phyloP scores from a whole-genome alignment of 768 basidiomycete genomes.

The Tricholoma terreum region DNA sequence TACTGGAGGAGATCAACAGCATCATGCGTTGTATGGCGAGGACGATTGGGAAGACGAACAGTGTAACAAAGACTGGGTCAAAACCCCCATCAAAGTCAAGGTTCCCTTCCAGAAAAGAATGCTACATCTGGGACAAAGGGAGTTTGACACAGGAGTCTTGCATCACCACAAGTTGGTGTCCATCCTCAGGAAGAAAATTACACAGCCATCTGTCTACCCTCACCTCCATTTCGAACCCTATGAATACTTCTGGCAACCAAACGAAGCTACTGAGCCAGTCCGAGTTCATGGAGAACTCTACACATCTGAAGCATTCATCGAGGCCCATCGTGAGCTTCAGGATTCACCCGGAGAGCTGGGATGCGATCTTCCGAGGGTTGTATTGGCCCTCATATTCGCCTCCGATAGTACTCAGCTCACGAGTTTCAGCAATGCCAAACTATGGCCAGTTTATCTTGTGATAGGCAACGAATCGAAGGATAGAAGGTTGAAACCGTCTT shows the following conservation, averaged over 20 bases:
- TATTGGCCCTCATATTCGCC: constrained; percentile 22
- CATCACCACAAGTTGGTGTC: constrained; percentile 15
- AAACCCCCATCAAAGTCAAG: constrained; percentile 2
- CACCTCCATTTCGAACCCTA: not conserved
- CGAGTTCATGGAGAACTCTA: constrained; percentile 17
- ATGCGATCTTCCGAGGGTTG: constrained; percentile 3
- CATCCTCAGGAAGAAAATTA: constrained; percentile 10
- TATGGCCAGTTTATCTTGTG: constrained; percentile 34
- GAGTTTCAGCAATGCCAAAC: constrained; percentile 22
- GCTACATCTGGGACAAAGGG: not conserved
- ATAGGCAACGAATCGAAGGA: constrained; percentile 37
- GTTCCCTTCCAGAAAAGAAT: constrained; percentile 9
- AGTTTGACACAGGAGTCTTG: constrained; percentile 6
- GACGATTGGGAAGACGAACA: not conserved
- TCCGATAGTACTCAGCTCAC: constrained; percentile 30
- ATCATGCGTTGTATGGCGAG: not conserved
- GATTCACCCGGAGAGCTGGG: not conserved
- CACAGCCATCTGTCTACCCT: not conserved
- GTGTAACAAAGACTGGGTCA: constrained; percentile 14
- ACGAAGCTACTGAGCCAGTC: too few species aligned
- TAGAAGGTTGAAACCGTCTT: constrained; percentile 15
- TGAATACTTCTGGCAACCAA: constrained; percentile 11
- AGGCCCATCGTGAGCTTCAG: constrained; percentile 7
- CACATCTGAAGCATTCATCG: constrained; percentile 11
- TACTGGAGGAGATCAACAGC: not conserved